Evolutionary conservation across 139 green algal species (phyloP), one percentile per base, ranked within the genome.

Genomic region (Raphidocelis subcapitata): DNA sequence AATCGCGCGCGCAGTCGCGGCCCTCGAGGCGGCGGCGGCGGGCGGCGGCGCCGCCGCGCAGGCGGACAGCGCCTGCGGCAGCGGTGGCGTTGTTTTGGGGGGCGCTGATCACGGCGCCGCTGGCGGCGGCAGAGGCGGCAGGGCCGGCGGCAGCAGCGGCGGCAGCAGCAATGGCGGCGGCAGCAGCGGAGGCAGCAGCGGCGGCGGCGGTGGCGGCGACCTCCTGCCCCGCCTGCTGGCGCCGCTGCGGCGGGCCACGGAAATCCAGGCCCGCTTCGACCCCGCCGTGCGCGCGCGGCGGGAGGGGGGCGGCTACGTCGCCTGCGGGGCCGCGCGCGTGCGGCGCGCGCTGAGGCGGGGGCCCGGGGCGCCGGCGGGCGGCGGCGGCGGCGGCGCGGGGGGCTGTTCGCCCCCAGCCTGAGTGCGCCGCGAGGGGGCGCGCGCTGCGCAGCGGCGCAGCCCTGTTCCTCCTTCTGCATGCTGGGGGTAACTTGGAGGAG

Each of bases 231-330:
- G 4, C n/a, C 66, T 85, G 26, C 35, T 85, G 62, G 61, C 44
- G 28, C 80, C 80, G 36, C 75, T 85, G 29, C 33, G 62, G 56
- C 29, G 65, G 24, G 60, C 80, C 71, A 85, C 80, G 3, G 47
- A 46, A 16, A 31, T 75, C 56, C 76, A 82, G 54, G 79, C 77
- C 2, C 12, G 23, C 8, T 83, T 77, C 29, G 67, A 75, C 23
- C 78, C 78, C 2, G 54, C 78, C 20, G 33, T 79, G 3, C 37
- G 8, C 1, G 72, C 69, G 18, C 67, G 78, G 21, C 73, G 69
- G 35, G 41, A 67, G 26, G 41, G 60, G 26, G 46, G 59, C n/a
- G 44, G 67, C 35, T 49, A 49, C 41, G 41, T 49, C 8, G 41
- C 41, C n/a, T n/a, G n/a, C n/a, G n/a, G n/a, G n/a, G n/a, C n/a